Evolutionary conservation across 208 protist species (phyloP).

Genomic region (Acanthamoeba rhysodes): DNA sequence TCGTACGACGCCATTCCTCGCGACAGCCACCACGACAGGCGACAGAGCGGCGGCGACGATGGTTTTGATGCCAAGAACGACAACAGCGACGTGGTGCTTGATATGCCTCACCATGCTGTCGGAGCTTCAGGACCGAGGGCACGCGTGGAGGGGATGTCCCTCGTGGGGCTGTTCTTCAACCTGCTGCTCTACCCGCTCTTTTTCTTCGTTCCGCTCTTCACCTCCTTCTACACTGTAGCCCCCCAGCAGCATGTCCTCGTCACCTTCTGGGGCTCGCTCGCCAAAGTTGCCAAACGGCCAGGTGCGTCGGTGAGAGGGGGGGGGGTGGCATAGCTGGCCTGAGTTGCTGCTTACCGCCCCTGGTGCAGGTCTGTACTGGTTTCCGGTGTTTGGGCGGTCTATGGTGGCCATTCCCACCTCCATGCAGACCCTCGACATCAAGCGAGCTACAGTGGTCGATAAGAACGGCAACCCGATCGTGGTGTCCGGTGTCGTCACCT

Average conservation of each 20-base stretch:
- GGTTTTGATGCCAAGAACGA: background rate
- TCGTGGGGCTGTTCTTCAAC: background rate
- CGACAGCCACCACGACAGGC: background rate
- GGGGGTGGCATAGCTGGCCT: no score
- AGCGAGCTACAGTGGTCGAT: slow-evolving; percentile 4
- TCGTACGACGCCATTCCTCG: background rate
- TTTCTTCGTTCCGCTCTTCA: background rate
- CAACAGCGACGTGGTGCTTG: background rate
- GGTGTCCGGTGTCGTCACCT: slow-evolving; percentile 15
- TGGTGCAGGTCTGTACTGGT: background rate
- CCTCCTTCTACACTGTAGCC: slow-evolving; percentile 15
- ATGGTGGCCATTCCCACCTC: background rate
- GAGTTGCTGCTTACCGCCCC: no score
- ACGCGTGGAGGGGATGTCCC: background rate
- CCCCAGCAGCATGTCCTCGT: slow-evolving; percentile 38
- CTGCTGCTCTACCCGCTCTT: background rate
- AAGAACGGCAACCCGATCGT: slow-evolving; percentile 61
- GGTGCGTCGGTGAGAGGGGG: background rate
- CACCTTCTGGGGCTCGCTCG: slow-evolving; percentile 34
- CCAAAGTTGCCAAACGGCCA: background rate
- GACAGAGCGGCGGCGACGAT: background rate
- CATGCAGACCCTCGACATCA: slow-evolving; percentile 37
- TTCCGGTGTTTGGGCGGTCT: background rate
- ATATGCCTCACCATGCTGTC: background rate
- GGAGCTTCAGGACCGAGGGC: background rate